Base-by-base conservation (phyloP, 768 basidiomycete species). In the Mycena rosella region DNA sequence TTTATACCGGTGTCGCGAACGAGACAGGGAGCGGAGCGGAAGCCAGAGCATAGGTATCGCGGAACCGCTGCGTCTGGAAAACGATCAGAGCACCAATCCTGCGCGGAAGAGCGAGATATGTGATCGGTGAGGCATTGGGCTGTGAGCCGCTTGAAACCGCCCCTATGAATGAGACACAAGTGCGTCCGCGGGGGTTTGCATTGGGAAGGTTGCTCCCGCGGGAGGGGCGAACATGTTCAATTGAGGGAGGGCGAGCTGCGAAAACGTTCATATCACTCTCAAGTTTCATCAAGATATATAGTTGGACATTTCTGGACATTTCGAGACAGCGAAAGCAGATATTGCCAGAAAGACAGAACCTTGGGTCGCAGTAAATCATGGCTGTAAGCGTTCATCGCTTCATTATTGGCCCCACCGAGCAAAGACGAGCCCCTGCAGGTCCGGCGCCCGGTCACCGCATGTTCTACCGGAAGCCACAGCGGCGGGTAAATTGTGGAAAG, bases 131-230 rank as follows among this genome's bases (percentile, higher is more conserved):
- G 24, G 26, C 29, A 49, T 49, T 30, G 13, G 48, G 58, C 47
- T 60, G 56, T 60, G 58, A 49, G 61, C 61, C 62, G 67, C 62
- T 53, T 69, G 60, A 70, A 65, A 70, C 68, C n/a, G 63, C 60
- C 59, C 55, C 55, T 52, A 51, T 60, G 32, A 22, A 36, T 22
- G 26, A 54, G 52, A 32, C 22, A 38, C 14, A 15, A 40, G 32
- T 40, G 38, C 11, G 38, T 40, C 38, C 38, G 38, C 38, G 38
- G 38, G 14, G 17, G 38, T 40, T 40, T 40, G 10, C 38, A 15
- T n/a, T n/a, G n/a, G 40, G 24, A 40, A 44, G 7, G n/a, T 55
- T 48, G 27, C 47, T 52, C 38, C 49, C 48, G 49, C 40, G 22
- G 27, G 36, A 55, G 44, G 42, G 17, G 24, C 5, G 36, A 42